These are phyloP conservation scores for Wickerhamiella kurtzmanii DNA, from an alignment of 805 yeast species.

Conservation along the genomic window DNA sequence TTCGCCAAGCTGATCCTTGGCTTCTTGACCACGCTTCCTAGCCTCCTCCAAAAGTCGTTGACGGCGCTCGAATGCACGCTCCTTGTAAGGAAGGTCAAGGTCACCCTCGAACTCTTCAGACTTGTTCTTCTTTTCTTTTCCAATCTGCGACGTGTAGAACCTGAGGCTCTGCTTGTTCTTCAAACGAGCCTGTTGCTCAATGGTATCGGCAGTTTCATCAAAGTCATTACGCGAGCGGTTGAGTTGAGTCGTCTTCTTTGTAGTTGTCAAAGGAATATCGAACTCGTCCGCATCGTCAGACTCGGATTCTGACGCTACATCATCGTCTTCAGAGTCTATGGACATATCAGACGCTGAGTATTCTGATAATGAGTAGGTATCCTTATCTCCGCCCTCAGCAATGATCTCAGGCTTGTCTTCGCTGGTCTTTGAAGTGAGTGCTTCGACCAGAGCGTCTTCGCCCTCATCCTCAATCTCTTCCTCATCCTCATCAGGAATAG, in stretches of 20 bases:
- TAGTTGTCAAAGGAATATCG: constrained; percentile 9
- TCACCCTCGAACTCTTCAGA: constrained; percentile 46
- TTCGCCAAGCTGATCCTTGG: constrained; percentile 38
- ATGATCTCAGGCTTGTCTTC: not conserved
- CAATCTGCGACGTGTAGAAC: constrained; percentile 94
- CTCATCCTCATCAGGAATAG: constrained; percentile 6
- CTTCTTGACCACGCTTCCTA: constrained; percentile 58
- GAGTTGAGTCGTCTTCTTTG: not conserved
- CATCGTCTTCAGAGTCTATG: constrained; percentile 19
- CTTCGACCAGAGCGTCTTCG: constrained; percentile 2
- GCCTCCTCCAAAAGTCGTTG: constrained; percentile 82
- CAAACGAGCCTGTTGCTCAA: constrained; percentile 39
- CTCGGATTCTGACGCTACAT: constrained; percentile 22
- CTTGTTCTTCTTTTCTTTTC: constrained; percentile 38
- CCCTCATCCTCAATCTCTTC: constrained; percentile 10
- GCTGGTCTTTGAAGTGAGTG: not conserved
- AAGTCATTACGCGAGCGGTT: constrained; percentile 30
- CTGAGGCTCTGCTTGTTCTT: constrained; percentile 81
- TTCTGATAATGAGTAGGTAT: not conserved
- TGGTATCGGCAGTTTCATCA: constrained; percentile 62
- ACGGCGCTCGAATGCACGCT: constrained; percentile 79
- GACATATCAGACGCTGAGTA: constrained; percentile 10
- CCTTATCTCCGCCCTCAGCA: not conserved
- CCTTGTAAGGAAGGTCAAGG: constrained; percentile 80
- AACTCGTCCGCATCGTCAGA: constrained; percentile 12